Base-by-base conservation (phyloP, 1,284 basidiomycete genomes). In the Sporisorium exsertum region DNA sequence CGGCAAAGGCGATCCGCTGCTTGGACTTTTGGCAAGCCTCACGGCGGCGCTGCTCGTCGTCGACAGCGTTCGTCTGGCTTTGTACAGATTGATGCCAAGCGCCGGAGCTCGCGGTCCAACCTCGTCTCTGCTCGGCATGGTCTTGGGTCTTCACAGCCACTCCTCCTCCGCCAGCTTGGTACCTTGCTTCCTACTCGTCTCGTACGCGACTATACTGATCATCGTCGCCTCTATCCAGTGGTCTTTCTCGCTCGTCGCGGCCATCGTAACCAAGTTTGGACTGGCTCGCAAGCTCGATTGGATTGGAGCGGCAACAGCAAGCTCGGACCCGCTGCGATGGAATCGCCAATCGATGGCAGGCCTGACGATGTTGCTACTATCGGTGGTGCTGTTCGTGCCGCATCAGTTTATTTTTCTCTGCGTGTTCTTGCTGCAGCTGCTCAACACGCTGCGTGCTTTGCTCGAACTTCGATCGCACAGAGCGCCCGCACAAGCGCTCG, bases 371-470 rank as follows among this genome's bases (percentile, higher is more conserved):
- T 88, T 95, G n/a, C 88, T 91, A 49, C 68, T 89, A 13, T 86
- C 91, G 15, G 91, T 94, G 46, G 89, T 91, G 71, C 78, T 94
- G 29, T 87, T 93, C 63, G 88, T 96, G 22, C 95, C 95, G 0
- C 94, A 93, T 89, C 94, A 97, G 86, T 92, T 95, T 33, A 93
- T 92, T 2, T 94, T 93, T 84, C 88, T 96, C 16, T 90, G 92
- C 37, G 91, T 91, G 72, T 94, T 92, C 89, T 75, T 92, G 16
- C 89, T 94, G 45, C 92, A 95, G 70, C 87, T 94, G 51, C 60
- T 81, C 49, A 83, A 81, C 37, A 84, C 85, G 15, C 57, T 85
- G 2, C 81, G 83, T 5, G 64, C 78, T n/a, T 68, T 74, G 40
- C 42, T 75, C 7, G 61, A 72, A 61, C 54, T 75, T 27, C 58